Evolutionary conservation across 2,329 filamentous ascomycete species (phyloP), one percentile per base, ranked within the genome.

Genomic region (Atkinsonella hypoxylon): DNA sequence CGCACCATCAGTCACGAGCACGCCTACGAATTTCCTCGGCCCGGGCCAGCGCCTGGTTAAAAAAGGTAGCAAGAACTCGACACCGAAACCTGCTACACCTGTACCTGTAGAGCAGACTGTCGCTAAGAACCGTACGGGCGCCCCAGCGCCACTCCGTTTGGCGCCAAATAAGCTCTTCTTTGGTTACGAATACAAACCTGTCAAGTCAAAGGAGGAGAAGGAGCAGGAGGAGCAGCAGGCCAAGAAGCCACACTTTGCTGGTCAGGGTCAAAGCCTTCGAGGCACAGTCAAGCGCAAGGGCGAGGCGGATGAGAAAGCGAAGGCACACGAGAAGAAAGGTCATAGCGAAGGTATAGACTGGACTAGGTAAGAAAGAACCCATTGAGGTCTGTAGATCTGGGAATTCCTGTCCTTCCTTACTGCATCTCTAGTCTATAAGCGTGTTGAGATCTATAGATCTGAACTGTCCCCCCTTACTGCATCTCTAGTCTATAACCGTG

Each of bases 131-230:
- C 67, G 78, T 54, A 82, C 76, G 13, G 89, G 91, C 56, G 90
- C 89, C 0, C 89, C 91, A 0, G 87, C 93, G 63, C 89, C 91
- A 3, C 76, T 98, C 8, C 79, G 93, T 30, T 67, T 98, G 48
- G 79, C 88, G 0, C 85, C 87, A 0, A 93, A 93, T 60, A 95
- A 96, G 68, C 75, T 98, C 4, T 98, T 98, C 74, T 95, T 98
- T 56, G 93, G 93, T 3, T 98, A 97, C 62, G 85, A 95, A 61
- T 78, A 95, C 63, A 95, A 86, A 66, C 91, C 91, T 0, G 75
- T 94, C 41, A 90, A 89, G 72, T 87, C 87, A 9, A 81, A 85
- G 51, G 84, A 81, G 36, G 81, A 88, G 52, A 82, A 81, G 63
- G 79, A 81, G 48, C 75, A 82, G 53, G 81, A 85, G 53, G 77